Evolutionary conservation across 768 basidiomycete species (phyloP), one percentile per base, ranked within the genome.

Genomic region (Aureoboletus auriporus): DNA sequence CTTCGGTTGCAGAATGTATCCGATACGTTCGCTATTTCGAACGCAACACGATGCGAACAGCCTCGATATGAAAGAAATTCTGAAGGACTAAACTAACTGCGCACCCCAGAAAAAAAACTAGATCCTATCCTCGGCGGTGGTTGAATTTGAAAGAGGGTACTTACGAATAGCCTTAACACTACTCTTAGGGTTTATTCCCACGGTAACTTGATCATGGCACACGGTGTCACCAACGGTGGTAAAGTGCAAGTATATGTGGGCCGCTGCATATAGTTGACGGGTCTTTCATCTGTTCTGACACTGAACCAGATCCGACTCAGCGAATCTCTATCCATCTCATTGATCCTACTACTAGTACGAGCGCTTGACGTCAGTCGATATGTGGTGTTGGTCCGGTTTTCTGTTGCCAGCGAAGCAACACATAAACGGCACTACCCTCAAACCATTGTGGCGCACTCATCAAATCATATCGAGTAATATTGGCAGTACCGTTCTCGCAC

Each of bases 141-240:
- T 47, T 14, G 33, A 42, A 20, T 34, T 34, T 28, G 41, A 41
- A 41, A 38, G 39, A 36, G 29, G 34, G 41, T 26, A 35, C 14
- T 23, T 23, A 23, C 20, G 20, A 23, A 23, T 9, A 37, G 26
- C 8, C 14, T 54, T 54, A 29, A 39, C 33, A 29, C 37, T n/a
- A n/a, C 33, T 1, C n/a, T 44, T 36, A 38, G 49, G 46, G 44
- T 33, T 8, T 36, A 17, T 58, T 58, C 57, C 46, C 57, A 58
- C 57, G 52, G 31, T 9, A 14, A 38, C 31, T 39, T 23, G 31
- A 16, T 26, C 38, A 46, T 26, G 38, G 29, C 49, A 20, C 39
- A 14, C 44, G 35, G 36, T 38, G 46, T 36, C 34, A 27, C 26
- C 44, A 44, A 47, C n/a, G 30, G 31, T 23, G 20, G 20, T 23